Conservation (phyloP, 2,329 filamentous ascomycete genomes). For the Aspergillus melleus region DNA sequence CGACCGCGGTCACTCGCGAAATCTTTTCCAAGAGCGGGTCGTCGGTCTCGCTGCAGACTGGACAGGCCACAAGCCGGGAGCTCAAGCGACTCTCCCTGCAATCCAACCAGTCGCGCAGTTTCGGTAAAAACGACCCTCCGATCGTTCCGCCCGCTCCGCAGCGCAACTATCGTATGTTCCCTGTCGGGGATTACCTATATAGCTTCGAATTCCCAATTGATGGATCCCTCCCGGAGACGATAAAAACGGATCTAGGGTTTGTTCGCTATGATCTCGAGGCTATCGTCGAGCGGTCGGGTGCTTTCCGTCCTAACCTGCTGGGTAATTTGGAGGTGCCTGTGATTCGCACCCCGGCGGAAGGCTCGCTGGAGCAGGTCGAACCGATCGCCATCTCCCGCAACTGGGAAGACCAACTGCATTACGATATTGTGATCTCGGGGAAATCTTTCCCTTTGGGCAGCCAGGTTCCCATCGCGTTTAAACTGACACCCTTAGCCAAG, state of each 20-base stretch:
- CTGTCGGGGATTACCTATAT: conserved; percentile 70
- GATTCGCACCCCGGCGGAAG: conserved; percentile 81
- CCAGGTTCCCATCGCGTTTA: conserved; percentile 90
- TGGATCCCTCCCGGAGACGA: conserved; percentile 76
- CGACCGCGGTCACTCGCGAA: conserved; percentile 34
- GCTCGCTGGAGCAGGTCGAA: conserved; percentile 86
- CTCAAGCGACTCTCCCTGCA: conserved; percentile 73
- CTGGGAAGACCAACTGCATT: conserved; percentile 94
- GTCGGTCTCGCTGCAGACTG: conserved; percentile 46
- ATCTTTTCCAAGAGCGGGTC: conserved; percentile 42
- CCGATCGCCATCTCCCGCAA: conserved; percentile 90
- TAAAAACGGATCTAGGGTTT: conserved; percentile 79
- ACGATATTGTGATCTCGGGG: conserved; percentile 93
- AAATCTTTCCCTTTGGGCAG: conserved; percentile 90
- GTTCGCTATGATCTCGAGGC: conserved; percentile 89
- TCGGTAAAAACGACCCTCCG: conserved; percentile 73
- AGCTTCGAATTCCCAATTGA: conserved; percentile 83
- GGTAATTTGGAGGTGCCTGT: conserved; percentile 80
- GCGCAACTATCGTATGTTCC: conserved; percentile 84
- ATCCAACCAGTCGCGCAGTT: conserved; percentile 79
- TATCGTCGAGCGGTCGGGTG: conserved; percentile 78
- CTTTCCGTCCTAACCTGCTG: conserved; percentile 84
- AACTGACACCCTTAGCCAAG: conserved; percentile 87
- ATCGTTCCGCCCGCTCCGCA: conserved; percentile 58
- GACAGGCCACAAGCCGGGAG: conserved; percentile 47